Percentiles rank a stretch among this genome's conserved stretches.
These are phyloP conservation scores for Diplocarpon mali DNA, from an alignment of 2,329 filamentous ascomycete genomes.

Conservation along the genomic window DNA sequence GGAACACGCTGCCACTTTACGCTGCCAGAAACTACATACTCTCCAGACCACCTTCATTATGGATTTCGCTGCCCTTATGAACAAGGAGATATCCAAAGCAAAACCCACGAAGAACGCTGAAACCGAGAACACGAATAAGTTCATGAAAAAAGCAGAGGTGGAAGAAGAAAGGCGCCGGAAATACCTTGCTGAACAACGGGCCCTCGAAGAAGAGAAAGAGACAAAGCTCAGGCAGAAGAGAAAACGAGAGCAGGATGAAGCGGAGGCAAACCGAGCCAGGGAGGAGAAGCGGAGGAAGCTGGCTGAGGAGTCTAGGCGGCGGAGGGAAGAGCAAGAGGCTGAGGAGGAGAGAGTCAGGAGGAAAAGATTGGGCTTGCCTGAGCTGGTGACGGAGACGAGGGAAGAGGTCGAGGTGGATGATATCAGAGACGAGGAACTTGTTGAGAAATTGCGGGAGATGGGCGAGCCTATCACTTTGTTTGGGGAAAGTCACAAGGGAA, in stretches of 20 bases:
- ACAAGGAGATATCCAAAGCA: conserved; percentile 79
- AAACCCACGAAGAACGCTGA: conserved; percentile 39
- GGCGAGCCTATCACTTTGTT: conserved; percentile 69
- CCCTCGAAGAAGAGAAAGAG: conserved; percentile 58
- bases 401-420: conserved; percentile 44
- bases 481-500: conserved; percentile 63
- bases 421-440: conserved; percentile 60
- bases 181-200: conserved; percentile 73
- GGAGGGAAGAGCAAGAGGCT: conserved; percentile 61
- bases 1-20: not conserved
- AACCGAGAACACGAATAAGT: conserved; percentile 50
- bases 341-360: conserved; percentile 62
- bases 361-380: conserved; percentile 70
- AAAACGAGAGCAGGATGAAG: conserved; percentile 78
- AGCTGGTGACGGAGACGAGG: conserved; percentile 45
- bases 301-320: conserved; percentile 65
- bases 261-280: conserved; percentile 53
- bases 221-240: conserved; percentile 67
- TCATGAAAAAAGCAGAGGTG: conserved; percentile 71
- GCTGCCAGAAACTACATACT: not conserved
- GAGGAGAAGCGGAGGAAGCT: conserved; percentile 75
- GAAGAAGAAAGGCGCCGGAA: conserved; percentile 72
- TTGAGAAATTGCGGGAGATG: conserved; percentile 54
- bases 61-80: conserved; percentile 94
- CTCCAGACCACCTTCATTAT: conserved; percentile 37